phyloP scores from a whole-genome alignment of 2,329 filamentous ascomycete species.

The Dactylellina sp. region DNA sequence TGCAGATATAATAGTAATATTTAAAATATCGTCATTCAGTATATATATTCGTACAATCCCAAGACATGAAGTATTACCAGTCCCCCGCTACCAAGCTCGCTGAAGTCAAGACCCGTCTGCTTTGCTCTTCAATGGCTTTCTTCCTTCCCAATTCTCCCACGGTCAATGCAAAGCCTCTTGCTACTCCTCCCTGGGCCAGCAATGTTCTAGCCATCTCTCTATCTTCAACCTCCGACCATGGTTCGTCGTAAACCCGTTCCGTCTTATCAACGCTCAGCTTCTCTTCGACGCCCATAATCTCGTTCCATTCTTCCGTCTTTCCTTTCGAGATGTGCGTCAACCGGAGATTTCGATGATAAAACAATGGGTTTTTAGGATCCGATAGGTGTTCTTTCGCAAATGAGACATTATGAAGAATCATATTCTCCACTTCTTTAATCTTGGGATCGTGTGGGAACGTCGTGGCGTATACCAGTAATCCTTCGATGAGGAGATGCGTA shows the following conservation, averaged over 20 bases:
- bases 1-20: no score
- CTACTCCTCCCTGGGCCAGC: slow-evolving; percentile 48
- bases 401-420: slow-evolving; percentile 45
- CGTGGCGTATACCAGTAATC: slow-evolving; percentile 27
- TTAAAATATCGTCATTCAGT: background rate
- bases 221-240: slow-evolving; percentile 24
- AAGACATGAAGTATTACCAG: slow-evolving; percentile 17
- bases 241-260: slow-evolving; percentile 52
- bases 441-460: slow-evolving; percentile 51
- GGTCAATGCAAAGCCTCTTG: slow-evolving; percentile 37
- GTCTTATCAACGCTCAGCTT: slow-evolving; percentile 31
- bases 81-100: slow-evolving; percentile 51
- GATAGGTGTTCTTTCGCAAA: slow-evolving; percentile 39
- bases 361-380: slow-evolving; percentile 17
- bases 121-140: slow-evolving; percentile 31
- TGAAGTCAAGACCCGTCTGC: slow-evolving; percentile 32
- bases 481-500: slow-evolving; percentile 50
- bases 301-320: slow-evolving; percentile 48
- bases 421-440: slow-evolving; percentile 39
- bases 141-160: slow-evolving; percentile 33
- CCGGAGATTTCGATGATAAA: slow-evolving; percentile 46
- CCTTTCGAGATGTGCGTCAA: slow-evolving; percentile 36
- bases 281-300: slow-evolving; percentile 38
- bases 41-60: background rate
- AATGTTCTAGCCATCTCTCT: slow-evolving; percentile 42